Percentiles rank a stretch among this genome's conserved stretches.
Conservation (phyloP, 352 stramenopile genomes). For the Elongisporangium anandrum region DNA sequence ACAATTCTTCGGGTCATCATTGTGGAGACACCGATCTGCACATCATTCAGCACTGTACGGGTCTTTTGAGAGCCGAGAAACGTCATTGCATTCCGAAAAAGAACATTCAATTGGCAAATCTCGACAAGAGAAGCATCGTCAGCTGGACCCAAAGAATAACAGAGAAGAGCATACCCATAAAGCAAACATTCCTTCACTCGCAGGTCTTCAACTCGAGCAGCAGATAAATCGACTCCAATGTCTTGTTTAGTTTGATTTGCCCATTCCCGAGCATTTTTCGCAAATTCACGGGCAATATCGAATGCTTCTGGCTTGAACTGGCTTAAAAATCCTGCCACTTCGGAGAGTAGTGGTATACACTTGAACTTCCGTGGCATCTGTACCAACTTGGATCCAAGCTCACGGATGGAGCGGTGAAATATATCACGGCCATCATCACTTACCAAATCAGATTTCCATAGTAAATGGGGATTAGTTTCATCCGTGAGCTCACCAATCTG, state of each 20-base stretch:
- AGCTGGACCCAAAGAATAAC: slow-evolving; percentile 9
- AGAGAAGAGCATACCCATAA: slow-evolving; percentile 31
- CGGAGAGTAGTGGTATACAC: slow-evolving; percentile 27
- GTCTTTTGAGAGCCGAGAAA: neutral
- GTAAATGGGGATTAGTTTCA: slow-evolving; percentile 9
- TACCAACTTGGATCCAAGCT: slow-evolving; percentile 10
- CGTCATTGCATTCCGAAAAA: slow-evolving; percentile 25
- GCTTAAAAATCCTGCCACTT: slow-evolving; percentile 18
- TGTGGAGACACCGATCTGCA: slow-evolving; percentile 13
- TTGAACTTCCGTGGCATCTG: slow-evolving; percentile 24
- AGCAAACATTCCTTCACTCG: slow-evolving; percentile 36
- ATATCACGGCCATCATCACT: slow-evolving; percentile 2
- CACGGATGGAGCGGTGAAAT: slow-evolving; percentile 12
- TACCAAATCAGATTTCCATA: slow-evolving; percentile 38
- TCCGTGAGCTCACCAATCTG: slow-evolving; percentile 38
- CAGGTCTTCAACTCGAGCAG: slow-evolving; percentile 2
- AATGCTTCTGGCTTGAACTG: slow-evolving; percentile 21
- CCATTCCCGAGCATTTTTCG: slow-evolving; percentile 20
- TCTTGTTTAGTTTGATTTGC: slow-evolving; percentile 11
- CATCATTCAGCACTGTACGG: neutral
- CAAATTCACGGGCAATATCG: slow-evolving; percentile 15
- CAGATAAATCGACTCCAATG: neutral
- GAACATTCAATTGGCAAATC: slow-evolving; percentile 37
- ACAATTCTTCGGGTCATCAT: slow-evolving; percentile 28
- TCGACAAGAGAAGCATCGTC: slow-evolving; percentile 6